These are phyloP conservation scores for Macrotyloma uniflorum DNA, from an alignment of 306 rosid genomes.

Conservation along the genomic window DNA sequence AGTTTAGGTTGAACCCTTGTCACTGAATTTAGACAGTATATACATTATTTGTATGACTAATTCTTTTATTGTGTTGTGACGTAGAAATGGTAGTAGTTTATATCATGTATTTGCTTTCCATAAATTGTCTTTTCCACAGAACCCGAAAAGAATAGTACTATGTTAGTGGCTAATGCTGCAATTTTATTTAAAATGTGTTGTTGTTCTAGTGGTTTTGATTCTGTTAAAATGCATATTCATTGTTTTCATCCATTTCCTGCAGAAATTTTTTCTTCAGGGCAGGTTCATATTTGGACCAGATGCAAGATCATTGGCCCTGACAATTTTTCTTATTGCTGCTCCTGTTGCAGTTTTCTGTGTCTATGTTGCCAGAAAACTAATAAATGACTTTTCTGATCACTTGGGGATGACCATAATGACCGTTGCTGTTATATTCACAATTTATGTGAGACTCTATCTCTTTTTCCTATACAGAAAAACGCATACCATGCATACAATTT, in stretches of 20 bases:
- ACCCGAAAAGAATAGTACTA: neutral
- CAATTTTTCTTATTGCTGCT: slow-evolving; percentile 83
- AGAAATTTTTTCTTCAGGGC: slow-evolving; percentile 94
- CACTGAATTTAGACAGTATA: neutral
- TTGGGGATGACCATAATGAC: slow-evolving; percentile 68
- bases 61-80: slow-evolving; percentile 17
- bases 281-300: slow-evolving; percentile 96
- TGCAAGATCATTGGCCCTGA: slow-evolving; percentile 86
- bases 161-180: neutral
- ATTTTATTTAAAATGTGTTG: slow-evolving; percentile 6
- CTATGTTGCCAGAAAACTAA: slow-evolving; percentile 83
- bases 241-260: slow-evolving; percentile 42
- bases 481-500: neutral
- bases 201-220: neutral
- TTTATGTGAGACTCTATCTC: slow-evolving; percentile 65
- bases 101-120: neutral
- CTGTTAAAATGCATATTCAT: slow-evolving; percentile 20
- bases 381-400: slow-evolving; percentile 70
- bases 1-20: neutral
- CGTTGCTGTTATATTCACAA: slow-evolving; percentile 65
- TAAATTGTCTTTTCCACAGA: neutral
- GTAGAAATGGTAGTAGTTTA: slow-evolving; percentile 13
- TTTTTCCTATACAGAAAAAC: neutral
- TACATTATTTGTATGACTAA: neutral
- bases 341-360: slow-evolving; percentile 80